Conservation (phyloP, 1,284 basidiomycete species). For the Chiua sp. region DNA sequence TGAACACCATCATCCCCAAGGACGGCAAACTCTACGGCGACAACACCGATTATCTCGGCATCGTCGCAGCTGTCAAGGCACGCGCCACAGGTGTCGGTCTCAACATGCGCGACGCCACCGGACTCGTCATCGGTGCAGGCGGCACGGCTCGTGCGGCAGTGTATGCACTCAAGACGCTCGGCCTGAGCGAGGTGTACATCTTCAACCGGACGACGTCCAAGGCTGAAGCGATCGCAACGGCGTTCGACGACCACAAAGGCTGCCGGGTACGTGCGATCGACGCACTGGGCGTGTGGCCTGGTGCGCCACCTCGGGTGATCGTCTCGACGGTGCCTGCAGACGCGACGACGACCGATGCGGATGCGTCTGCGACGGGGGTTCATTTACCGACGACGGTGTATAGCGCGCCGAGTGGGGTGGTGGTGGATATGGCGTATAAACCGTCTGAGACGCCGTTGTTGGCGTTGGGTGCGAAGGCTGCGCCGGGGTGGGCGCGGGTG, state of each 20-base stretch:
- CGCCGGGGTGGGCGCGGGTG: conserved; percentile 73
- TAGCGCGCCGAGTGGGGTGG: conserved; percentile 56
- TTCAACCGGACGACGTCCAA: conserved; percentile 84
- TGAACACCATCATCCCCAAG: conserved; percentile 86
- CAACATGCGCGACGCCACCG: conserved; percentile 41
- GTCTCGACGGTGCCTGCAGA: conserved; percentile 87
- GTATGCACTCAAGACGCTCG: conserved; percentile 80
- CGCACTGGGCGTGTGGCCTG: conserved; percentile 60
- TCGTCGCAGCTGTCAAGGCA: conserved; percentile 62
- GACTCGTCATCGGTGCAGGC: conserved; percentile 90
- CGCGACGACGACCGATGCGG: conserved; percentile 54
- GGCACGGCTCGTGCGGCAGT: conserved; percentile 93
- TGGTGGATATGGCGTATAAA: conserved; percentile 93
- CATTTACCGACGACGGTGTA: conserved; percentile 64
- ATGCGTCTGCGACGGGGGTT: conserved; percentile 44
- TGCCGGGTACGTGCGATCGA: conserved; percentile 60
- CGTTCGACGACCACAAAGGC: conserved; percentile 57
- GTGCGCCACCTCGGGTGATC: conserved; percentile 73
- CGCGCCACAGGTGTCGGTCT: conserved; percentile 31
- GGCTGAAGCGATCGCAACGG: conserved; percentile 68
- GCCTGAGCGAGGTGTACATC: conserved; percentile 75
- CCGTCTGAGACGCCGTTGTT: conserved; percentile 79
- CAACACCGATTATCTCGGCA: conserved; percentile 95
- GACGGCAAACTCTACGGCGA: conserved; percentile 73
- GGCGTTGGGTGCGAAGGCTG: conserved; percentile 52